Conservation (phyloP, 1,284 basidiomycete genomes). For the Ustilago crameri region DNA sequence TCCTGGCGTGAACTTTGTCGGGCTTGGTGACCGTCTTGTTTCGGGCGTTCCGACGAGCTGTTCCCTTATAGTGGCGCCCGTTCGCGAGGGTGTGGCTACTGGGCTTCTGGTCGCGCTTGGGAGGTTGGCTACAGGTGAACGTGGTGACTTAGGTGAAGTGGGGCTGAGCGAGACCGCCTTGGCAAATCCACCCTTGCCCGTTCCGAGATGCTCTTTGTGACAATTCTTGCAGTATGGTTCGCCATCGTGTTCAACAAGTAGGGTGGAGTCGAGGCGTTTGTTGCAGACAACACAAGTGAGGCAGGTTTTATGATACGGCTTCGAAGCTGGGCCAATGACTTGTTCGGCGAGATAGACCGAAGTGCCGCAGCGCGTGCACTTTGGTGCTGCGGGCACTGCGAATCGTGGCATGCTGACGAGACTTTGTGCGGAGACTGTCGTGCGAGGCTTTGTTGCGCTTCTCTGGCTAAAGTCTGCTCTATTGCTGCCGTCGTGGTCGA, state of each 20-base stretch:
- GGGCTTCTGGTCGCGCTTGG: constrained; percentile 22
- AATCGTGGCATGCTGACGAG: constrained; percentile 49
- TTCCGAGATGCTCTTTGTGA: constrained; percentile 64
- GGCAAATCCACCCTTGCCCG: constrained; percentile 65
- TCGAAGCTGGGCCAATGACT: constrained; percentile 63
- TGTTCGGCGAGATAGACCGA: constrained; percentile 66
- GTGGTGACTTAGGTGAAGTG: constrained; percentile 43
- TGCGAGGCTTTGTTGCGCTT: no score
- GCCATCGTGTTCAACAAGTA: constrained; percentile 66
- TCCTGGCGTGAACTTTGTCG: constrained; percentile 37
- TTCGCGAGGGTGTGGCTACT: constrained; percentile 19
- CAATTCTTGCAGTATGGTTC: constrained; percentile 67
- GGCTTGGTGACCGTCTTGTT: constrained; percentile 41
- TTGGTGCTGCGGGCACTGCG: constrained; percentile 57
- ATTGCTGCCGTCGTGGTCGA: no score
- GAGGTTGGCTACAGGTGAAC: constrained; percentile 24
- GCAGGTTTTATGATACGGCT: constrained; percentile 66
- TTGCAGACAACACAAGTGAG: constrained; percentile 65
- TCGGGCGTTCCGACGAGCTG: constrained; percentile 33
- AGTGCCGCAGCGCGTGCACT: constrained; percentile 64
- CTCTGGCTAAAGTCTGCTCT: no score
- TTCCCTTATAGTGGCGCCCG: constrained; percentile 9
- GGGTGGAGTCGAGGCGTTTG: constrained; percentile 64
- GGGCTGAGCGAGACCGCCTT: constrained; percentile 63
- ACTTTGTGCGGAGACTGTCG: not conserved